phyloP scores from a whole-genome alignment of 83 land plant species.

The Isoetes engelmannii region DNA sequence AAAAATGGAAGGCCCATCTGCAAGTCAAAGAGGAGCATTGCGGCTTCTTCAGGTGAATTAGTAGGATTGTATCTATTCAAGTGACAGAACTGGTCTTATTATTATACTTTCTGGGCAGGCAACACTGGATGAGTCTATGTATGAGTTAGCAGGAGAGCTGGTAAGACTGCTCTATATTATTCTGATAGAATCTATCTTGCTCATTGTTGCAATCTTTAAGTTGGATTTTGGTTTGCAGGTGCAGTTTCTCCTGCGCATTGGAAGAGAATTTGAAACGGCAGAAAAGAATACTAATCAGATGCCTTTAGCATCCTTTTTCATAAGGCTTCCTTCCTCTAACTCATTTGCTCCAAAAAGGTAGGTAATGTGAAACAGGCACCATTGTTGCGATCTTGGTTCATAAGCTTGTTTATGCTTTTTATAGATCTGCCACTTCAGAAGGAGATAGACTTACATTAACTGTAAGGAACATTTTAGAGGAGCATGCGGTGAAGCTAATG shows the following conservation, averaged over 20 bases:
- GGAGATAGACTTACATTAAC: constrained; percentile 74
- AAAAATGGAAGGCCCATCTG: constrained; percentile 94
- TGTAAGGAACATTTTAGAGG: constrained; percentile 86
- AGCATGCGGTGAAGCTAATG: constrained; percentile 92
- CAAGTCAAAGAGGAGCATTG: constrained; percentile 90
- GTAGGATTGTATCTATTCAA: neutral
- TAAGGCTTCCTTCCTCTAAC: constrained; percentile 41
- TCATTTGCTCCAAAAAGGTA: too few relatives aligned
- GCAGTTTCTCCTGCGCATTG: constrained; percentile 80
- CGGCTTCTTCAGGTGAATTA: constrained; percentile 75
- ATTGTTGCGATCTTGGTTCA: neutral
- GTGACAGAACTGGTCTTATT: neutral
- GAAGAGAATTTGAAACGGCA: constrained; percentile 73
- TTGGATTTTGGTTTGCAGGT: constrained; percentile 40
- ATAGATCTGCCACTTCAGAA: constrained; percentile 59
- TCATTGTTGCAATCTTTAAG: constrained; percentile 1
- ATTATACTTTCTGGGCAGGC: constrained; percentile 47
- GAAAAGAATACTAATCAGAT: constrained; percentile 60
- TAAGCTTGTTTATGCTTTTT: neutral
- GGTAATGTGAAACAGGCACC: neutral
- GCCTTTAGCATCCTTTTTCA: constrained; percentile 73
- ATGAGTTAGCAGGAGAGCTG: constrained; percentile 99
- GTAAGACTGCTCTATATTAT: constrained; percentile 30
- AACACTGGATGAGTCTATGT: constrained; percentile 89
- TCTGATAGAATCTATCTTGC: constrained; percentile 7